Evolutionary conservation across 2,329 filamentous ascomycete species (phyloP), one percentile per base, ranked within the genome.

Genomic region (Didymella segeticola): DNA sequence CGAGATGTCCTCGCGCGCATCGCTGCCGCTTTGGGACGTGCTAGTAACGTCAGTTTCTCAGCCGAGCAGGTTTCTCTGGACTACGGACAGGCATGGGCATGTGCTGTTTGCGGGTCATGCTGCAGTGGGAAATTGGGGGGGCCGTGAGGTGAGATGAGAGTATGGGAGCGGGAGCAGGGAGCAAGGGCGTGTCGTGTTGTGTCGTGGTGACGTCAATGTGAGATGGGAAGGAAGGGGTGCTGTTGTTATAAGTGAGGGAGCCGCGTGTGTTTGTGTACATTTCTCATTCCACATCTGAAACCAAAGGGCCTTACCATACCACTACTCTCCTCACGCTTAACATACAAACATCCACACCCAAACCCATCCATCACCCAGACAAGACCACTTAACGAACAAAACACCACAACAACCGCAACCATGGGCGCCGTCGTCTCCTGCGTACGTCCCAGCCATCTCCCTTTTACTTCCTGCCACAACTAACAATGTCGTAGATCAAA

Each of bases 371-470:
- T n/a, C 48, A 29, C 17, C 30, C 29, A 10, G 33, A 27, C 12
- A 47, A 26, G 12, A 34, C 39, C 33, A 34, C 34, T 25, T 37
- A 46, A 39, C 33, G 4, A 20, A 29, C 33, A 23, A 45, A 45
- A 39, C 41, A 47, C 30, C 22, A 26, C 39, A 53, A 53, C 48
- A 56, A 64, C 68, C 56, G 60, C 62, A 61, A 87, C 75, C 64
- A 93, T 95, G 90, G 90, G 90, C 79, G 89, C 88, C 76, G 87
- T 95, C 70, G 81, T 91, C 63, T 93, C 89, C 74, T 93, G 90
- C 73, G 90, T 93, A 90, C 70, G 89, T 83, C 45, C 19, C 38
- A 25, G 11, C 31, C 26, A 38, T 19, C 11, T 15, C 31, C 10
- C 12, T n/a, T 26, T 1, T 1, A 26, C 19, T 12, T 15, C 22